A percentile compares a stretch with the other conserved stretches of the same genome.
These are phyloP conservation scores for Pelargonium cotyledonis DNA, from an alignment of 441 rosid genomes.

Conservation along the genomic window DNA sequence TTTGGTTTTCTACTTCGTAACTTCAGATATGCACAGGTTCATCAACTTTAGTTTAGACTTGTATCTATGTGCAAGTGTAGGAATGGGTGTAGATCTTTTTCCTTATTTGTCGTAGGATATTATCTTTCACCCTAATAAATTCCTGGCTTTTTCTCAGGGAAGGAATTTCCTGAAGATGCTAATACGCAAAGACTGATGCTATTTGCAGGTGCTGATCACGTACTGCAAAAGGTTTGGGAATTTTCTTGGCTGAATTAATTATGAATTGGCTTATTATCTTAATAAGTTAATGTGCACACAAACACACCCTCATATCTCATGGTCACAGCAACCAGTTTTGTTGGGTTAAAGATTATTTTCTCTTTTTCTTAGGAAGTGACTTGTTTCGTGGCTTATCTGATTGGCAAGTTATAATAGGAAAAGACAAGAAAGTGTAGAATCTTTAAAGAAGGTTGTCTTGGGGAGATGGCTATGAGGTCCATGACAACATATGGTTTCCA, in stretches of 20 bases:
- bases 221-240: conserved; percentile 67
- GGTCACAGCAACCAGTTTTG: not conserved
- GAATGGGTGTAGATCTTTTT: not conserved
- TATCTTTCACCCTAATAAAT: not conserved
- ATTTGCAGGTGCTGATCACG: conserved; percentile 65
- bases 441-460: too few species aligned
- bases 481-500: not conserved
- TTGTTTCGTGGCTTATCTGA: not conserved
- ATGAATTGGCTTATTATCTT: conserved; percentile 8
- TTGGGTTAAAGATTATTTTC: not conserved
- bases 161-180: conserved; percentile 51
- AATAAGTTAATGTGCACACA: not conserved
- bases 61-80: not conserved
- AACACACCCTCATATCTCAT: not conserved
- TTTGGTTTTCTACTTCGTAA: not conserved
- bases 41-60: not conserved
- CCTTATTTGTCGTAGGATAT: too few species aligned
- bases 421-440: not conserved
- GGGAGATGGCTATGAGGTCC: too few species aligned
- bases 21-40: not conserved
- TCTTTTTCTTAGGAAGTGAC: not conserved
- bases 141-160: conserved; percentile 33
- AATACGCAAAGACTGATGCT: conserved; percentile 53
- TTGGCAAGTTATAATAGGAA: not conserved
- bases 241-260: conserved; percentile 7